phyloP scores from a whole-genome alignment of 768 basidiomycete species.

The Infundibulicybe gibba region DNA sequence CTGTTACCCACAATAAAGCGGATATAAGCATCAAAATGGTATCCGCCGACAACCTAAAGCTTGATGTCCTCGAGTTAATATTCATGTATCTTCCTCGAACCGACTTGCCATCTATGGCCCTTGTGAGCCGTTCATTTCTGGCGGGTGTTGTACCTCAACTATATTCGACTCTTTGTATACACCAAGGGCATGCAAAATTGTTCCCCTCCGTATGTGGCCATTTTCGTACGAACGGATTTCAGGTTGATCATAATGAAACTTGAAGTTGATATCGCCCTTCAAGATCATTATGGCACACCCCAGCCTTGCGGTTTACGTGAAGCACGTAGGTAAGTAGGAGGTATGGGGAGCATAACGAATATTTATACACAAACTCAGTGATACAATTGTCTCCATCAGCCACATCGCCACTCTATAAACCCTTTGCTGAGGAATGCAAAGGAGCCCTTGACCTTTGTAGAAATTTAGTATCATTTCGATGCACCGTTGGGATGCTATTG shows the following conservation, averaged over 20 bases:
- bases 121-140: conserved; percentile 64
- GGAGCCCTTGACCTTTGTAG: conserved; percentile 42
- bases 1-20: too few relatives aligned
- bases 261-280: conserved; percentile 56
- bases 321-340: conserved; percentile 46
- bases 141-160: conserved; percentile 60
- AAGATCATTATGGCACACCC: conserved; percentile 49
- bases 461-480: conserved; percentile 58
- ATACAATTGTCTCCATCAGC: conserved; percentile 45
- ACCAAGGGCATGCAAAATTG: conserved; percentile 51
- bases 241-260: conserved; percentile 6
- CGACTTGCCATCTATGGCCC: conserved; percentile 58
- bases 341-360: neutral
- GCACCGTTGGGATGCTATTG: conserved; percentile 44
- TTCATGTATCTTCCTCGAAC: conserved; percentile 48
- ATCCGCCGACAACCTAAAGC: conserved; percentile 62
- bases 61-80: conserved; percentile 72
- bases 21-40: conserved; percentile 42
- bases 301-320: conserved; percentile 54
- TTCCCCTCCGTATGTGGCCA: conserved; percentile 43
- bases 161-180: conserved; percentile 56
- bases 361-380: conserved; percentile 29
- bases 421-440: conserved; percentile 51
- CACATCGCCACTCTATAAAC: conserved; percentile 33
- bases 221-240: neutral